phyloP scores from a whole-genome alignment of 2,329 filamentous ascomycete genomes.

The Botrytis galanthina region DNA sequence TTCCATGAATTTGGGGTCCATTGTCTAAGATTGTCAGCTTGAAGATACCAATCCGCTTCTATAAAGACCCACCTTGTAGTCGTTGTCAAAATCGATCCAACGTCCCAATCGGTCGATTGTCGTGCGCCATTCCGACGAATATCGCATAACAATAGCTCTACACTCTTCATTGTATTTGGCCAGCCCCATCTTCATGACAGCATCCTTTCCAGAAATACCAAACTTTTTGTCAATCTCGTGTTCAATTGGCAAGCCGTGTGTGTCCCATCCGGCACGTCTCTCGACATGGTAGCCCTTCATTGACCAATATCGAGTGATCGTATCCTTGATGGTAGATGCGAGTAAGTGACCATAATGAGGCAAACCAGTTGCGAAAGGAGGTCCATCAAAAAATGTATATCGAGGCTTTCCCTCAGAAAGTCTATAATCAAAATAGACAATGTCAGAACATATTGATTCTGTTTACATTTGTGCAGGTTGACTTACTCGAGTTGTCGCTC shows the following conservation, averaged over 20 bases:
- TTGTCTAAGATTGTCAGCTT: conserved; percentile 57
- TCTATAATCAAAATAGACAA: conserved; percentile 24
- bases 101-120: conserved; percentile 86
- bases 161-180: conserved; percentile 91
- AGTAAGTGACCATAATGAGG: conserved; percentile 68
- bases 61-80: conserved; percentile 69
- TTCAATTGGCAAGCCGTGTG: conserved; percentile 91
- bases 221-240: conserved; percentile 97
- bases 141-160: conserved; percentile 89
- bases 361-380: conserved; percentile 71
- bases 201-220: conserved; percentile 81
- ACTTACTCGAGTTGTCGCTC: conserved; percentile 18
- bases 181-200: conserved; percentile 82
- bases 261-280: conserved; percentile 92
- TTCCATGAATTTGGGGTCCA: conserved; percentile 96
- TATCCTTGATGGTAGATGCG: conserved; percentile 94
- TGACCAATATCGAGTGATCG: conserved; percentile 94
- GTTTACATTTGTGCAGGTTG: neutral
- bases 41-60: neutral
- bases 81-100: conserved; percentile 98
- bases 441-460: neutral
- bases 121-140: conserved; percentile 78
- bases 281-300: conserved; percentile 96
- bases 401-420: conserved; percentile 77
- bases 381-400: conserved; percentile 94